A percentile compares a stretch with the other conserved stretches of the same genome.
Evolutionary conservation across 495 filamentous ascomycete species (phyloP).

Genomic region (Cudoniella acicularis): DNA sequence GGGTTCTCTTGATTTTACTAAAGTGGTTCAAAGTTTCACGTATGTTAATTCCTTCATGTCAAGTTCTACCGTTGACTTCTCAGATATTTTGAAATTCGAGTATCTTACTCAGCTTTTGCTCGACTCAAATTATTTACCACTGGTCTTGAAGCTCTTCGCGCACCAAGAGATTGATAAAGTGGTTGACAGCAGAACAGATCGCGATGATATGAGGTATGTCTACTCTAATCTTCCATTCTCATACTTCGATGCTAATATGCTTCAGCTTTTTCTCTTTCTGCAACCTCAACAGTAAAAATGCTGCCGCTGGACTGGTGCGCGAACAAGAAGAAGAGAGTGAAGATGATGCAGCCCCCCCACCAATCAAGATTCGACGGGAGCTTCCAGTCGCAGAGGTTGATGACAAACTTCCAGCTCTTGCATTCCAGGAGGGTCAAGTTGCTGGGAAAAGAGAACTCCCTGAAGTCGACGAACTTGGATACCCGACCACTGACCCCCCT

Average conservation of each 20-base stretch:
- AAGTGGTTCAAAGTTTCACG: constrained; percentile 98
- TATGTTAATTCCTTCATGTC: constrained; percentile 39
- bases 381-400: constrained; percentile 14
- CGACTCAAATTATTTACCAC: constrained; percentile 88
- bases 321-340: constrained; percentile 29
- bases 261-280: constrained; percentile 87
- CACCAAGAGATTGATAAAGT: constrained; percentile 86
- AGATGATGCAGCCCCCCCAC: constrained; percentile 82
- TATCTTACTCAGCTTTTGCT: constrained; percentile 90
- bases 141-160: constrained; percentile 88
- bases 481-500: constrained; percentile 59
- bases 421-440: constrained; percentile 30
- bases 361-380: constrained; percentile 50
- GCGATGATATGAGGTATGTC: constrained; percentile 73
- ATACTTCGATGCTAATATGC: background rate
- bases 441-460: constrained; percentile 46
- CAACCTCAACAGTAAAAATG: constrained; percentile 35
- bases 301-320: background rate
- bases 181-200: constrained; percentile 81
- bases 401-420: constrained; percentile 29
- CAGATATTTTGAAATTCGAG: constrained; percentile 93
- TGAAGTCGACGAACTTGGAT: constrained; percentile 86
- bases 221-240: background rate
- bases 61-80: constrained; percentile 28
- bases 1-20: constrained; percentile 74